Evolutionary conservation across 768 basidiomycete species (phyloP), one percentile per base, ranked within the genome.

Genomic region (Cubamyces sp.): DNA sequence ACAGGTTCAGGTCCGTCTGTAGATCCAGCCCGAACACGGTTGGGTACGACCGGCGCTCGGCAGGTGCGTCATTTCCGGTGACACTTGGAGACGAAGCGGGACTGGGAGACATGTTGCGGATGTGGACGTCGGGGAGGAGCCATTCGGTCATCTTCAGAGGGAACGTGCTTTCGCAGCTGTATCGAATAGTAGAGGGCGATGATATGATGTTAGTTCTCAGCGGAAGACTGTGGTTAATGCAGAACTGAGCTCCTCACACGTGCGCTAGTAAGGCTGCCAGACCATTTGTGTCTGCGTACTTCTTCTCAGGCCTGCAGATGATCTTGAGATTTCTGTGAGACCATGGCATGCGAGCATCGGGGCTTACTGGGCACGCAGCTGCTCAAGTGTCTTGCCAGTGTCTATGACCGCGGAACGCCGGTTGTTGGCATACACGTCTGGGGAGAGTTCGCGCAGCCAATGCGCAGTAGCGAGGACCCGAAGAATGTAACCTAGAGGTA

Each of bases 381-480:
- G 77, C 5, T 77, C 70, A 39, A 85, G 74, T 2, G 75, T 72
- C 71, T 88, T 88, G 2, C 90, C 88, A 0, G 84, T 84, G 68
- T 92, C 90, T 3, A 92, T 74, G 14, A 86, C 74, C 15, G 86
- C 85, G 2, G 87, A 86, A 58, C 90, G 78, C 37, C 90, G 81
- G 68, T 88, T 93, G 57, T 84, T 79, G 8, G 88, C 78, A 67
- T 92, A 94, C 7, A 87, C 84, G 68, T 92, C 82, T 3, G 90
- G 90, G 11, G 81, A 76, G 2, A 84, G 77, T 72, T 94, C 91
- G 42, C 81, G 79, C 40, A 90, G 76, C 56, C 92, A 82, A 71
- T 92, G 90, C 67, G 91, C 88, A 0, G 91, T 90, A 14, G 90
- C 90, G 45, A 93, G 81, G 34, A 91, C 78, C 43, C 91, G 85